phyloP scores from a whole-genome alignment of 768 basidiomycete species.

The Udeniomyces megalosporus region DNA sequence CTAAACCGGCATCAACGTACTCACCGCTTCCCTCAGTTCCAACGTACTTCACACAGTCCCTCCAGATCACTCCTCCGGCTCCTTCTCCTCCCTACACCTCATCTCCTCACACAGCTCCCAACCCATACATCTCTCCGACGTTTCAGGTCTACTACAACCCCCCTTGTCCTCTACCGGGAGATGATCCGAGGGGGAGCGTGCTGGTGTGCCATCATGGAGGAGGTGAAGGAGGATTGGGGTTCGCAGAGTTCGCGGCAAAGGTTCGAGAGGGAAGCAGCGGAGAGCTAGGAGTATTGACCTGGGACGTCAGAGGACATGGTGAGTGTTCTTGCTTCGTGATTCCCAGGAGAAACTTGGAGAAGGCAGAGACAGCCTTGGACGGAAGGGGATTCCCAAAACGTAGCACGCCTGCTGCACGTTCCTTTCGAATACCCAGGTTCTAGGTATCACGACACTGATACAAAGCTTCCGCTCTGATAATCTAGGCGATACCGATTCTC shows the following conservation, averaged over 20 bases:
- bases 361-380: too few relatives aligned
- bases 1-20: not conserved
- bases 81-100: not conserved
- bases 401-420: too few relatives aligned
- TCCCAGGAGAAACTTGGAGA: not conserved
- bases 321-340: constrained; percentile 21
- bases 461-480: not conserved
- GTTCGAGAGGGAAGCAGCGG: constrained; percentile 44
- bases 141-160: constrained; percentile 73
- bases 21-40: constrained; percentile 4
- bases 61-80: not conserved
- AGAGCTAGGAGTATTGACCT: constrained; percentile 61
- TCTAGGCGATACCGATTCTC: not conserved
- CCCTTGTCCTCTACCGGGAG: constrained; percentile 32
- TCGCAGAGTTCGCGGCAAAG: constrained; percentile 79
- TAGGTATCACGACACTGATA: not conserved
- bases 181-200: constrained; percentile 36
- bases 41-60: constrained; percentile 2
- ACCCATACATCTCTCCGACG: constrained; percentile 41
- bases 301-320: constrained; percentile 85
- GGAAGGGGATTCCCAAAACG: too few relatives aligned
- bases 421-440: too few relatives aligned
- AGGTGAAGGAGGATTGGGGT: constrained; percentile 79
- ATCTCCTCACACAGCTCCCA: not conserved
- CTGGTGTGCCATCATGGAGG: constrained; percentile 92